Evolutionary conservation across 805 yeast genomes (phyloP).

Genomic region (Komagataella kurtzmanii): DNA sequence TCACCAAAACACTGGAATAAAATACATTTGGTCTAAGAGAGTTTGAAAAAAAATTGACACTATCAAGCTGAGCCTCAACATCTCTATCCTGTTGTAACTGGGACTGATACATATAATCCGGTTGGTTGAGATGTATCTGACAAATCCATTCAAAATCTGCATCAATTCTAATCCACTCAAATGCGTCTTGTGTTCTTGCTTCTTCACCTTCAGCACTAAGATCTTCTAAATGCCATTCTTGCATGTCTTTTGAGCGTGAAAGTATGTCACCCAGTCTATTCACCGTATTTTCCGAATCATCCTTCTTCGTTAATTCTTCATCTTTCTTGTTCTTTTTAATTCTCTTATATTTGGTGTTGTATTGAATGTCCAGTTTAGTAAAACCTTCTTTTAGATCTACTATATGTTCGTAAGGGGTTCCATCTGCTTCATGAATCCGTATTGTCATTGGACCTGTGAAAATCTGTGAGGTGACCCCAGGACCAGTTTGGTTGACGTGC

Average conservation of each 20-base stretch:
- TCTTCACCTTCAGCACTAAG: slow-evolving; percentile 63
- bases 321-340: slow-evolving; percentile 50
- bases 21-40: slow-evolving; percentile 41
- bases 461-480: slow-evolving; percentile 28
- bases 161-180: slow-evolving; percentile 97
- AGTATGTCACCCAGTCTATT: slow-evolving; percentile 70
- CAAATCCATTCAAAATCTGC: slow-evolving; percentile 97
- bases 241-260: slow-evolving; percentile 42
- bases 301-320: slow-evolving; percentile 15
- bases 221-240: slow-evolving; percentile 62
- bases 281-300: slow-evolving; percentile 13
- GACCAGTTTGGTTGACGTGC: slow-evolving; percentile 19
- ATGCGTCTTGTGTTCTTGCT: slow-evolving; percentile 64
- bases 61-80: slow-evolving; percentile 88
- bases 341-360: slow-evolving; percentile 86
- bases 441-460: slow-evolving; percentile 95
- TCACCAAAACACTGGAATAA: slow-evolving; percentile 62
- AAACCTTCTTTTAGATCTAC: slow-evolving; percentile 78
- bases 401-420: slow-evolving; percentile 96
- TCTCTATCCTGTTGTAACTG: slow-evolving; percentile 92
- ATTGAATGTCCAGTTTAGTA: slow-evolving; percentile 85
- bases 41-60: slow-evolving; percentile 59
- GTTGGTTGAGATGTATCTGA: slow-evolving; percentile 66
- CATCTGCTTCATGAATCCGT: slow-evolving; percentile 94
- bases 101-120: slow-evolving; percentile 89